Evolutionary conservation across 768 basidiomycete species (phyloP).

Genomic region (Boletus rubroflammeus): DNA sequence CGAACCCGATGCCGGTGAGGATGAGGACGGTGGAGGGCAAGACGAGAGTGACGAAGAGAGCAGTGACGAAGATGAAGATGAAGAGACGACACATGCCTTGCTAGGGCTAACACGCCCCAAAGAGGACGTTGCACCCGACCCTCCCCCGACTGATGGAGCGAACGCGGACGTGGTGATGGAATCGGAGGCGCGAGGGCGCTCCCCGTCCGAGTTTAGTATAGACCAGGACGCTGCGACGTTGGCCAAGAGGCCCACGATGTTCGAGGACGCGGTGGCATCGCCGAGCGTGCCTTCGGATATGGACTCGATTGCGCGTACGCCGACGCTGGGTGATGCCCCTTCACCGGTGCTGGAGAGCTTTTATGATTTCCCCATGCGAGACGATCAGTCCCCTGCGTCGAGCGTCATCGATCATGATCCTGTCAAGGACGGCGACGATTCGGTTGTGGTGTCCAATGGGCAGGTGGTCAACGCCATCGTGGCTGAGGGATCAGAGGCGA

Average conservation of each 20-base stretch:
- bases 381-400: constrained; percentile 29
- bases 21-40: constrained; percentile 17
- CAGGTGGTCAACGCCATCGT: not conserved
- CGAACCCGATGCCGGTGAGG: not conserved
- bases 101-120: constrained; percentile 13
- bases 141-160: not conserved
- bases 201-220: constrained; percentile 11
- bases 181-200: not conserved
- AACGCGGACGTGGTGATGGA: constrained; percentile 2
- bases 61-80: constrained; percentile 36
- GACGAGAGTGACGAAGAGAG: constrained; percentile 40
- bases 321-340: constrained; percentile 15
- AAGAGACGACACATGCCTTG: constrained; percentile 27
- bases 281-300: constrained; percentile 27
- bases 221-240: not conserved
- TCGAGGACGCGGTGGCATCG: constrained; percentile 18
- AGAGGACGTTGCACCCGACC: not conserved
- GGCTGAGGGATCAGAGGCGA: not conserved
- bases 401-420: constrained; percentile 25
- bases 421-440: constrained; percentile 12
- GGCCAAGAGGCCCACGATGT: not conserved
- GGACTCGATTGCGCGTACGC: constrained; percentile 25
- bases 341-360: constrained; percentile 25
- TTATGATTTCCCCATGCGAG: constrained; percentile 21
- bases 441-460: not conserved